Conservation (phyloP, 345 rosid species). For the Melastoma malabathricum region DNA sequence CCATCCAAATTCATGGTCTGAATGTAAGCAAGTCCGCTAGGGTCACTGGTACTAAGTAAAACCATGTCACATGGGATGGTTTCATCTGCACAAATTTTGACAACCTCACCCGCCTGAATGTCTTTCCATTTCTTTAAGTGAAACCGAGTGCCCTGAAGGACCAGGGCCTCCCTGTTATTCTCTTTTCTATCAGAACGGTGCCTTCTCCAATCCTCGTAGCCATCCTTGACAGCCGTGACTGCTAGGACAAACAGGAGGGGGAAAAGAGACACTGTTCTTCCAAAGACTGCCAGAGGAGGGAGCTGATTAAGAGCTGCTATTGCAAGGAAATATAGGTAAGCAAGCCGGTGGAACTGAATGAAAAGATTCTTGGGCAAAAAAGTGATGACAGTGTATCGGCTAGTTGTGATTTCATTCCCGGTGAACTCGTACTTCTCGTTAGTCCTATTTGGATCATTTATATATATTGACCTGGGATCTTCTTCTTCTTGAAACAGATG, state of each 20-base stretch:
- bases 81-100: conserved; percentile 43
- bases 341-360: conserved; percentile 73
- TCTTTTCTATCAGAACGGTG: conserved; percentile 67
- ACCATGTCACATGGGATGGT: conserved; percentile 72
- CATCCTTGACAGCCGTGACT: conserved; percentile 74
- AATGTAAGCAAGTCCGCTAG: conserved; percentile 62
- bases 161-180: conserved; percentile 56
- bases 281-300: conserved; percentile 73
- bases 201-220: conserved; percentile 80
- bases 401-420: conserved; percentile 65
- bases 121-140: conserved; percentile 46
- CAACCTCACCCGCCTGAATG: conserved; percentile 53
- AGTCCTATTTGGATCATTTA: conserved; percentile 54
- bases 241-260: conserved; percentile 66
- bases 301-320: conserved; percentile 80
- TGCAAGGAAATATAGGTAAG: conserved; percentile 59
- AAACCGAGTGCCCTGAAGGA: conserved; percentile 37
- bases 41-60: conserved; percentile 58
- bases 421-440: conserved; percentile 68
- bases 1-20: conserved; percentile 85
- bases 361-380: conserved; percentile 74
- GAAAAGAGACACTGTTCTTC: conserved; percentile 68
- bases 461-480: conserved; percentile 47
- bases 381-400: conserved; percentile 57
- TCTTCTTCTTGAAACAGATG: conserved; percentile 18